Evolutionary conservation across 129 eudicot species (phyloP).

Genomic region (Pittosporum tobira): DNA sequence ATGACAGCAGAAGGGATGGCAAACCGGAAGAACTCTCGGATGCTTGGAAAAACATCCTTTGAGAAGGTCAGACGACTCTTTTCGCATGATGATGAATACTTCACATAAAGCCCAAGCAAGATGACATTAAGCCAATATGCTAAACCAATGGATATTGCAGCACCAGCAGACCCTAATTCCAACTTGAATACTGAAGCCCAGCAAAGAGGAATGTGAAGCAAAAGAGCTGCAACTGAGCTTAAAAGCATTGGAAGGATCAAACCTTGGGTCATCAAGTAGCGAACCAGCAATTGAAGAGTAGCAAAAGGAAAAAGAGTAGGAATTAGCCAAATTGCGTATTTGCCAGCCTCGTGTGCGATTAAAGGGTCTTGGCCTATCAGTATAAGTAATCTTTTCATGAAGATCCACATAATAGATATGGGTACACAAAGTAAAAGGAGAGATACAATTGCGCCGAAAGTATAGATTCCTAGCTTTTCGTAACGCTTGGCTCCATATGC

Average conservation of each 20-base stretch:
- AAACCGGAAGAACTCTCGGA: conserved; percentile 26
- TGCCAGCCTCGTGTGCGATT: conserved; percentile 47
- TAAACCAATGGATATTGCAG: conserved; percentile 30
- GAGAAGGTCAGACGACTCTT: conserved; percentile 19
- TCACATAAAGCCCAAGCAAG: conserved; percentile 24
- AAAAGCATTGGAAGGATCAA: conserved; percentile 31
- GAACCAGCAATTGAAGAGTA: conserved; percentile 24
- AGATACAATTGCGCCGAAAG: conserved; percentile 35
- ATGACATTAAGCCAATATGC: conserved; percentile 32
- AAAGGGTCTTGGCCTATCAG: conserved; percentile 51
- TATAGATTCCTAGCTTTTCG: conserved; percentile 34
- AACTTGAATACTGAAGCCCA: conserved; percentile 32
- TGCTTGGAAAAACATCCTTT: conserved; percentile 18
- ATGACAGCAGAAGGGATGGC: conserved; percentile 39
- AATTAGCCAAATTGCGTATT: conserved; percentile 37
- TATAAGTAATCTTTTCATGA: conserved; percentile 39
- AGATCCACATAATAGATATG: conserved; percentile 38
- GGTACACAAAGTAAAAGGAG: conserved; percentile 45
- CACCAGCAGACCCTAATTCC: conserved; percentile 27
- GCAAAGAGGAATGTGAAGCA: conserved; percentile 30
- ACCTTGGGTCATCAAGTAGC: conserved; percentile 36
- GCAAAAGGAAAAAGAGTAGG: conserved; percentile 32
- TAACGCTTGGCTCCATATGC: conserved; percentile 56
- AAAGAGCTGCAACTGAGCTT: conserved; percentile 19
- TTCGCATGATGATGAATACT: conserved; percentile 30